Evolutionary conservation across 106 monocot genomes (phyloP).

Genomic region (Dioscorea alata): DNA sequence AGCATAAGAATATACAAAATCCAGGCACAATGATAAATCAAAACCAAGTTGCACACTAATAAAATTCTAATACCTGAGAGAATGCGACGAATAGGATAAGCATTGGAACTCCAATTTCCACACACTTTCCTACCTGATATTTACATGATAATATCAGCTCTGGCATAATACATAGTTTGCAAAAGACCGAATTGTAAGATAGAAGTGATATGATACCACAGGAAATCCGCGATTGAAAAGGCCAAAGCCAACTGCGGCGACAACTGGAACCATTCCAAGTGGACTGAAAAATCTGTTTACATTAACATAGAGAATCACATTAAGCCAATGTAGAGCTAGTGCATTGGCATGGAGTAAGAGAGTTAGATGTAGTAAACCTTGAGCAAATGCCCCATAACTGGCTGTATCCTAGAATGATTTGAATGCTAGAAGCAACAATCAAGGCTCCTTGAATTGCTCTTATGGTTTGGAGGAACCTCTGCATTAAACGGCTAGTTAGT

Average conservation of each 20-base stretch:
- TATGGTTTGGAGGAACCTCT: slow-evolving; percentile 95
- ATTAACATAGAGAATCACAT: neutral
- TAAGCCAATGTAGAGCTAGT: too few relatives aligned
- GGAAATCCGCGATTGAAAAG: slow-evolving; percentile 96
- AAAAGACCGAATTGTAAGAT: neutral
- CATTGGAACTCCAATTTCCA: slow-evolving; percentile 95
- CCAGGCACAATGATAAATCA: neutral
- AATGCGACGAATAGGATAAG: slow-evolving; percentile 71
- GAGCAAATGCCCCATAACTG: slow-evolving; percentile 97
- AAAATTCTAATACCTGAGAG: slow-evolving; percentile 57
- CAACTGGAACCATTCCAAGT: slow-evolving; percentile 89
- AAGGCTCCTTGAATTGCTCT: slow-evolving; percentile 91
- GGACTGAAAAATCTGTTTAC: slow-evolving; percentile 48
- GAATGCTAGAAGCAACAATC: slow-evolving; percentile 90
- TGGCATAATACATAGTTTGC: too few relatives aligned
- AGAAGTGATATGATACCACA: slow-evolving; percentile 39
- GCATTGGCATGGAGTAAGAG: too few relatives aligned
- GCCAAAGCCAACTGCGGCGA: slow-evolving; percentile 87
- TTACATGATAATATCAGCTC: too few relatives aligned
- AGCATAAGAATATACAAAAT: neutral
- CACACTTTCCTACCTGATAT: slow-evolving; percentile 81
- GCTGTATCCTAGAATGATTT: slow-evolving; percentile 94
- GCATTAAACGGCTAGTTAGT: slow-evolving; percentile 1
- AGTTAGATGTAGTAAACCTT: slow-evolving; percentile 30
- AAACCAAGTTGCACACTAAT: neutral